Conservation (phyloP, 148 eudicot species). For the Camellia granthamiana region DNA sequence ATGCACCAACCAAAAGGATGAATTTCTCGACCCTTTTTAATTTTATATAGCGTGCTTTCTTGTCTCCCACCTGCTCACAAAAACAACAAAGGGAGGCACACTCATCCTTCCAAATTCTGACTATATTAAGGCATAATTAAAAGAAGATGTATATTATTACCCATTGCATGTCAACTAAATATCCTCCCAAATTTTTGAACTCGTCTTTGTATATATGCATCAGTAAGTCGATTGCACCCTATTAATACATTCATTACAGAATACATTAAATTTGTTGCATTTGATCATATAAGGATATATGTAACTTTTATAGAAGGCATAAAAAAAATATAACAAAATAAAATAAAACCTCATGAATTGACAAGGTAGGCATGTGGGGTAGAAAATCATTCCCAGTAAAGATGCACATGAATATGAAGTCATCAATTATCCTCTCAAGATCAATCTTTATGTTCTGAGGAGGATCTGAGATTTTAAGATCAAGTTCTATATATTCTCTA, state of each 20-base stretch:
- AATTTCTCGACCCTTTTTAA: slow-evolving; percentile 47
- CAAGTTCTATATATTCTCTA: slow-evolving; percentile 47
- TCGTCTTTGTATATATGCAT: slow-evolving; percentile 42
- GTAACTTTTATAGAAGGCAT: background rate
- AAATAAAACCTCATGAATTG: slow-evolving; percentile 41
- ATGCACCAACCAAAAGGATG: slow-evolving; percentile 33
- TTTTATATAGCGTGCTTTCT: slow-evolving; percentile 34
- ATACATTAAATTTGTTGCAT: background rate
- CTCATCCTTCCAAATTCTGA: too few relatives aligned
- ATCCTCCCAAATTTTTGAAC: slow-evolving; percentile 46
- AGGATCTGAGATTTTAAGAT: slow-evolving; percentile 23
- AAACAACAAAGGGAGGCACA: background rate
- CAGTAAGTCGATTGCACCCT: slow-evolving; percentile 45
- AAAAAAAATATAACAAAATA: background rate
- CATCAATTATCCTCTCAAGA: slow-evolving; percentile 42
- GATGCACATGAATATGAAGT: slow-evolving; percentile 55
- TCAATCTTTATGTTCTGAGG: slow-evolving; percentile 32
- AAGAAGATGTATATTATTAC: slow-evolving; percentile 17
- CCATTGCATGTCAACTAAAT: slow-evolving; percentile 35
- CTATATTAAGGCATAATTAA: too few relatives aligned
- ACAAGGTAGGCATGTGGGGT: slow-evolving; percentile 46
- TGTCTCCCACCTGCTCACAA: slow-evolving; percentile 37
- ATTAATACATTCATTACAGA: background rate
- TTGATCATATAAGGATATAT: background rate
- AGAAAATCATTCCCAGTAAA: slow-evolving; percentile 56